These are phyloP conservation scores for Colletotrichum sidae DNA, from an alignment of 2,329 filamentous ascomycete species.

Conservation along the genomic window DNA sequence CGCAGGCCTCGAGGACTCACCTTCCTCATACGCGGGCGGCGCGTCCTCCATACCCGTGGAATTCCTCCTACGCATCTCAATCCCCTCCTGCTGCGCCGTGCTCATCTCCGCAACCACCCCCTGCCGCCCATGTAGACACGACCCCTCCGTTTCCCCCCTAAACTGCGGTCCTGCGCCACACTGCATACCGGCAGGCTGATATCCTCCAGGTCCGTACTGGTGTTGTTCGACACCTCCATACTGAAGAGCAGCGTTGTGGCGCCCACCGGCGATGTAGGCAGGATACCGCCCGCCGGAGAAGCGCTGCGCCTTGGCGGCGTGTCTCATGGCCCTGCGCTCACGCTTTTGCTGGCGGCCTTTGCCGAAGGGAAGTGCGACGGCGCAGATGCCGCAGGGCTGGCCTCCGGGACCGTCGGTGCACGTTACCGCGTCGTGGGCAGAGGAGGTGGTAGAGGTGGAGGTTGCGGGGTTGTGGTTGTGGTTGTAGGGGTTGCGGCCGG, in stretches of 20 bases:
- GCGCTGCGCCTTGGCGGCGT: slow-evolving; percentile 29
- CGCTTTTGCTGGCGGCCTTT: slow-evolving; percentile 30
- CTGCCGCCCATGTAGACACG: slow-evolving; percentile 1
- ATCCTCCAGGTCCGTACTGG: not conserved
- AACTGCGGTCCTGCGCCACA: too few relatives aligned
- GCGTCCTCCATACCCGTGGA: slow-evolving; percentile 17
- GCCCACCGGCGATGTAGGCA: not conserved
- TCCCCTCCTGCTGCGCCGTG: slow-evolving; percentile 14
- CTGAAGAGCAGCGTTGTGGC: not conserved
- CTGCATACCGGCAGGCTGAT: too few relatives aligned
- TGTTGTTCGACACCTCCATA: not conserved
- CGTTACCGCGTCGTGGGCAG: not conserved
- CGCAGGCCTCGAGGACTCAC: not conserved
- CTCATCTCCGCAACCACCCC: not conserved
- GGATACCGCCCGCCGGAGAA: slow-evolving; percentile 14
- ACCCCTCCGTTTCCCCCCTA: too few relatives aligned
- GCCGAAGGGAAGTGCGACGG: slow-evolving; percentile 27
- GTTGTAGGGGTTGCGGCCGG: slow-evolving; percentile 33
- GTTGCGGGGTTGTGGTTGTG: slow-evolving; percentile 18
- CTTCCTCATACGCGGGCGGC: slow-evolving; percentile 31
- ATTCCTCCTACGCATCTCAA: slow-evolving; percentile 12
- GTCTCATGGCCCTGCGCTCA: slow-evolving; percentile 19
- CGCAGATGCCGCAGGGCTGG: slow-evolving; percentile 33
- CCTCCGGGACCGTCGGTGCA: slow-evolving; percentile 1
- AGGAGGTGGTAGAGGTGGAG: not conserved